Percentiles rank a stretch among this genome's conserved stretches.
phyloP scores from a whole-genome alignment of 495 filamentous ascomycete genomes.

The Neurospora sp. region DNA sequence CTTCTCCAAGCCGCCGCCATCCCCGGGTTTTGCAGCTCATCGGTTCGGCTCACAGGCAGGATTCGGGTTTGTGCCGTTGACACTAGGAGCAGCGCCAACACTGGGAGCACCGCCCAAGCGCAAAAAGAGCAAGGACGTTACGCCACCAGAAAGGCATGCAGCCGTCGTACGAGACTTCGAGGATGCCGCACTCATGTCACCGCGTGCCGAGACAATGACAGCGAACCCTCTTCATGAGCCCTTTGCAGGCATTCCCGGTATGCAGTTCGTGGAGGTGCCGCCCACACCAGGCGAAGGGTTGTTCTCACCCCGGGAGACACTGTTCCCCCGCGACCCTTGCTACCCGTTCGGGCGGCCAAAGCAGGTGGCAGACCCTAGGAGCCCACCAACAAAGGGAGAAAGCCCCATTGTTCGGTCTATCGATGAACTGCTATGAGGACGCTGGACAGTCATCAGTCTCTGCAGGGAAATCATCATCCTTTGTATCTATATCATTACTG shows the following conservation, averaged over 20 bases:
- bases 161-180: conserved; percentile 21
- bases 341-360: conserved; percentile 34
- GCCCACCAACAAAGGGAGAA: conserved; percentile 52
- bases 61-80: conserved; percentile 27
- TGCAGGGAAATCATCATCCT: neutral
- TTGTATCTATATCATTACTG: conserved; percentile 2
- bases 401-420: conserved; percentile 60
- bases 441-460: neutral
- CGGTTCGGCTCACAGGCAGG: conserved; percentile 19
- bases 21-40: conserved; percentile 31
- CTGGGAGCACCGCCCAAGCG: conserved; percentile 7
- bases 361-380: conserved; percentile 48
- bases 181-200: conserved; percentile 39
- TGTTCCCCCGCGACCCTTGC: conserved; percentile 41
- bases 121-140: conserved; percentile 8
- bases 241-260: conserved; percentile 24
- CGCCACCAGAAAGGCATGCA: conserved; percentile 16
- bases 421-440: conserved; percentile 41
- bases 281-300: conserved; percentile 34
- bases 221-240: conserved; percentile 40
- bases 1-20: conserved; percentile 26
- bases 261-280: conserved; percentile 38
- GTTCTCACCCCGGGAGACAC: conserved; percentile 40
- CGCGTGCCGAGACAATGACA: conserved; percentile 42
- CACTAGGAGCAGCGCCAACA: conserved; percentile 10